Evolutionary conservation across 129 eudicot genomes (phyloP), one percentile per base, ranked within the genome.

Genomic region (Lonicera japonica): DNA sequence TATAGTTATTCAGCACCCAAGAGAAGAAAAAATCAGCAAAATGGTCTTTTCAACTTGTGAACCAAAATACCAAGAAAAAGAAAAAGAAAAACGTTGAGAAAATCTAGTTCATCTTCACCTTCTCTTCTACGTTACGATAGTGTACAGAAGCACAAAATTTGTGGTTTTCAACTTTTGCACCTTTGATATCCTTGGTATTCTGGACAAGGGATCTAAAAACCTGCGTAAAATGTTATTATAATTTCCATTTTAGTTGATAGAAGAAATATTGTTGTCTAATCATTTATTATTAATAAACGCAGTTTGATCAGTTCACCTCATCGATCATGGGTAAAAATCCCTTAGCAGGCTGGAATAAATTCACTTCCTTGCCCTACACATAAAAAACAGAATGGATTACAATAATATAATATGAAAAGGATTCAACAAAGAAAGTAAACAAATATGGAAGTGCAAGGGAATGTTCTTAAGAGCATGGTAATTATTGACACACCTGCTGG

Each of bases 61-160:
- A 18, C 3, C 43, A 50, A 61, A 19, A 6, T 24, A 56, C 24
- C 5, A 5, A n/a, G 39, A 9, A 43, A 43, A 43, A 43, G 3
- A 43, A 14, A 43, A 3, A 14, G 2, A 43, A 3, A 8, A 14
- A 43, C 2, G 13, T 21, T 60, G 13, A 61, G 2, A 25, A 43
- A 50, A 14, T 22, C 19, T 18, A n/a, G n/a, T n/a, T n/a, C n/a
- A n/a, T 29, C 22, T 79, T 73, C 63, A 92, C 98, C 70, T 87
- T 92, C 78, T 92, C 96, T 58, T 82, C 91, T 76, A 87, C 98
- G 11, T 87, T 87, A 74, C 98, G 98, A 56, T 92, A 92, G 79
- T 92, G 98, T 69, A 92, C 98, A 74, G 98, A 92, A 68, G 83
- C 72, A 65, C 96, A 92, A 80, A 87, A 92, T 63, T 82, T 92